phyloP scores from a whole-genome alignment of 2,329 filamentous ascomycete species.

The Fusarium azukiicola region DNA sequence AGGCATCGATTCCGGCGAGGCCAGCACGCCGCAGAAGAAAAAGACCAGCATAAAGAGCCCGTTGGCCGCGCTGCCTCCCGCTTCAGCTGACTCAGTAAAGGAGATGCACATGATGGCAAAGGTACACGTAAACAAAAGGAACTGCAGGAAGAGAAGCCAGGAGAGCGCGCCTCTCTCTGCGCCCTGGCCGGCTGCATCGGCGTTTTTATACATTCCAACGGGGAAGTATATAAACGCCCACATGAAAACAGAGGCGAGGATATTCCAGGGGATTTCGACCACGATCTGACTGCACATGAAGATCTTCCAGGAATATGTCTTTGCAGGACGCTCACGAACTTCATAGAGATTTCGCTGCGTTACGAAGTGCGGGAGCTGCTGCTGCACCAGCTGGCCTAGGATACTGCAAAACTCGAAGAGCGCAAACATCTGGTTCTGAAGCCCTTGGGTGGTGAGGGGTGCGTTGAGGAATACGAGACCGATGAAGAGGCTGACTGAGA shows the following conservation, averaged over 20 bases:
- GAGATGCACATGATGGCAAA: constrained; percentile 22
- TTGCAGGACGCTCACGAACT: constrained; percentile 83
- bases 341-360: constrained; percentile 85
- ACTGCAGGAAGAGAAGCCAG: not conserved
- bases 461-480: constrained; percentile 84
- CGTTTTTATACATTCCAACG: constrained; percentile 4
- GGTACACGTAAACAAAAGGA: constrained; percentile 5
- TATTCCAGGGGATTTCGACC: constrained; percentile 84
- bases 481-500: constrained; percentile 74
- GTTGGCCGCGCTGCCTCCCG: not conserved
- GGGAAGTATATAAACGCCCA: constrained; percentile 3
- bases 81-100: constrained; percentile 13
- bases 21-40: constrained; percentile 34
- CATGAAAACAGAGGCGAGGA: not conserved
- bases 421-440: constrained; percentile 86
- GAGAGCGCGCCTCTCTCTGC: not conserved
- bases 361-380: constrained; percentile 86
- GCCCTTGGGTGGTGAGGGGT: constrained; percentile 79
- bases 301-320: constrained; percentile 84
- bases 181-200: not conserved
- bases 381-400: constrained; percentile 82
- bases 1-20: constrained; percentile 72
- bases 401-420: constrained; percentile 87
- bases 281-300: constrained; percentile 81
- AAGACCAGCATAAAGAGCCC: constrained; percentile 9